Evolutionary conservation across 257 asterid genomes (phyloP).

Genomic region (Scutellaria minor): DNA sequence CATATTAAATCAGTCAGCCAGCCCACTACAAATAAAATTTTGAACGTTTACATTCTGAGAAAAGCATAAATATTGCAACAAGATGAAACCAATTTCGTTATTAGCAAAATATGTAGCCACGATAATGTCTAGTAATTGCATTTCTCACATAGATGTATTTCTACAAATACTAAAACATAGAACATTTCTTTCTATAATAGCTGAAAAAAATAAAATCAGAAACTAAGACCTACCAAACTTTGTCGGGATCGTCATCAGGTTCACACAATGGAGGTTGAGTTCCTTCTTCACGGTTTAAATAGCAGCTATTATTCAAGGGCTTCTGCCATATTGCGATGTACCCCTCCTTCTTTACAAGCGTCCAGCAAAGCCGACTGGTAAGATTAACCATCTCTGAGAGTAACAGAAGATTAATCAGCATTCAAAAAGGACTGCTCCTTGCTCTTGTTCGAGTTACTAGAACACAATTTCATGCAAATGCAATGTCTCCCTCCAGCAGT

Average conservation of each 20-base stretch:
- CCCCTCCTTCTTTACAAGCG: conserved; percentile 90
- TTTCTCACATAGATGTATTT: not conserved
- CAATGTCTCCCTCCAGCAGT: conserved; percentile 22
- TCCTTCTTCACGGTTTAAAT: conserved; percentile 79
- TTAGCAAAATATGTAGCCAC: conserved; percentile 9
- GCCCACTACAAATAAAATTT: conserved; percentile 3
- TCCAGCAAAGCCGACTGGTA: conserved; percentile 87
- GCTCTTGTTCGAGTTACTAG: conserved; percentile 16
- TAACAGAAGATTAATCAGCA: conserved; percentile 15
- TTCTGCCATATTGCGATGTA: conserved; percentile 96
- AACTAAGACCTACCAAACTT: conserved; percentile 62
- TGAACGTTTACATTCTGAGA: not conserved
- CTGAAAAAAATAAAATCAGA: conserved; percentile 12
- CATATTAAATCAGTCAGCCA: not conserved
- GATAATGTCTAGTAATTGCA: conserved; percentile 13
- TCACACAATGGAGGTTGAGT: conserved; percentile 78
- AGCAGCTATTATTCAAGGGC: conserved; percentile 84
- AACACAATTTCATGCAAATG: conserved; percentile 18
- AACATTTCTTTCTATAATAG: conserved; percentile 10
- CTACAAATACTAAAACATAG: conserved; percentile 19
- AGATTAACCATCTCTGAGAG: conserved; percentile 85
- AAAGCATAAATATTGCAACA: not conserved
- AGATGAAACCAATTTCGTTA: not conserved
- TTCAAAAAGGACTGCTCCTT: conserved; percentile 22
- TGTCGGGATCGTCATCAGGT: conserved; percentile 82